phyloP scores from a whole-genome alignment of 345 rosid species.

The Sonneratia caseolaris region DNA sequence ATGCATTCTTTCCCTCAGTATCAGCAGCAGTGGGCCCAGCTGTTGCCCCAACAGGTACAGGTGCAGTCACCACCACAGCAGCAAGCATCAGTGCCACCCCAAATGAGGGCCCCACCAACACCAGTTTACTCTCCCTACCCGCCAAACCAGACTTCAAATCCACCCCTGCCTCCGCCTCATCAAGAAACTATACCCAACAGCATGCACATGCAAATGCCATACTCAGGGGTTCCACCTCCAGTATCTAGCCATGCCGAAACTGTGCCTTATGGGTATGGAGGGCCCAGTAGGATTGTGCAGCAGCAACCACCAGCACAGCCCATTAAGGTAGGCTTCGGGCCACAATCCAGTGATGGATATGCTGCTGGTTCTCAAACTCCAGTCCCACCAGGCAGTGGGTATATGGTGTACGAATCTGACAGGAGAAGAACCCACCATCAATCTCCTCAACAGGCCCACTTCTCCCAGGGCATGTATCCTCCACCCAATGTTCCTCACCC shows the following conservation, averaged over 20 bases:
- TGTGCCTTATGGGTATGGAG: constrained; percentile 61
- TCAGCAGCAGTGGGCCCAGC: constrained; percentile 74
- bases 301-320: constrained; percentile 67
- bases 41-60: constrained; percentile 41
- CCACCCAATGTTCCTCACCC: constrained; percentile 34
- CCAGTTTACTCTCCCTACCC: constrained; percentile 55
- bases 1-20: constrained; percentile 54
- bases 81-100: constrained; percentile 47
- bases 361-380: constrained; percentile 40
- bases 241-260: constrained; percentile 46
- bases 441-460: constrained; percentile 46
- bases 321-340: constrained; percentile 48
- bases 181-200: constrained; percentile 53
- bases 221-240: constrained; percentile 62
- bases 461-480: constrained; percentile 61
- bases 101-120: constrained; percentile 52
- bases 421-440: constrained; percentile 49
- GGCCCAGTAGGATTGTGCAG: constrained; percentile 39
- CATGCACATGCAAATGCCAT: constrained; percentile 64
- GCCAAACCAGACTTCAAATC: constrained; percentile 46
- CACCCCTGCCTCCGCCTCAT: constrained; percentile 22
- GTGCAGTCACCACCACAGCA: constrained; percentile 38
- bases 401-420: constrained; percentile 67
- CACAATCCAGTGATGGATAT: constrained; percentile 57
- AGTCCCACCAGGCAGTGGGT: constrained; percentile 52